Conservation (phyloP, 2,329 filamentous ascomycete species). For the Scolecobasidium constrictum region DNA sequence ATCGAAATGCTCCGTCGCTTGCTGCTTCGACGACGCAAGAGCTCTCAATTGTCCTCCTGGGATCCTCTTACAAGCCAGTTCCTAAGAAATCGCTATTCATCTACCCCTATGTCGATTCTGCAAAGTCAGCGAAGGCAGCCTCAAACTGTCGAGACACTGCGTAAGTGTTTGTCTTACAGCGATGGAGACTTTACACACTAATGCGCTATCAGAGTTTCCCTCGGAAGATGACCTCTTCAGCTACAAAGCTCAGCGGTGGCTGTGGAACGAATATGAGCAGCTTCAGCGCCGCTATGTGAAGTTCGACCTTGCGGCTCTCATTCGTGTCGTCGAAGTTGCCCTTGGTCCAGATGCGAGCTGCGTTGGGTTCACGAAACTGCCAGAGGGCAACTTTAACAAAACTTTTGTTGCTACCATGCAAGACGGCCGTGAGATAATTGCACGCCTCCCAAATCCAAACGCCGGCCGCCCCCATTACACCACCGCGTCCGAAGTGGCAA, state of each 20-base stretch:
- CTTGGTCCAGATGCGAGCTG: neutral
- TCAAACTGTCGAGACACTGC: too few relatives aligned
- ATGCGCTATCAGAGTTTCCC: slow-evolving; percentile 1
- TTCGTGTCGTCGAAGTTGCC: neutral
- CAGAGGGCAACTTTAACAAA: slow-evolving; percentile 21
- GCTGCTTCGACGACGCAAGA: too few relatives aligned
- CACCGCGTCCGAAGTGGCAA: slow-evolving; percentile 15
- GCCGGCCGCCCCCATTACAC: slow-evolving; percentile 14
- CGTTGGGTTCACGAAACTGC: neutral
- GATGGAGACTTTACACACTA: too few relatives aligned
- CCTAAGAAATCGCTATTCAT: too few relatives aligned
- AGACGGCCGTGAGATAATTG: slow-evolving; percentile 14
- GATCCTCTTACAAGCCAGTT: too few relatives aligned
- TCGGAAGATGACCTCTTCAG: slow-evolving; percentile 8
- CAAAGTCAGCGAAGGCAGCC: too few relatives aligned
- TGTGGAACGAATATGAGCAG: slow-evolving; percentile 9
- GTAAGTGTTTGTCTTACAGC: too few relatives aligned
- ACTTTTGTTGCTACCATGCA: slow-evolving; percentile 15
- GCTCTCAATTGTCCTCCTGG: too few relatives aligned
- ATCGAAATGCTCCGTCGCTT: too few relatives aligned
- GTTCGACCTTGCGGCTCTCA: slow-evolving; percentile 1
- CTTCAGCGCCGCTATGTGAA: slow-evolving; percentile 4
- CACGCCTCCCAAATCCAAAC: slow-evolving; percentile 17
- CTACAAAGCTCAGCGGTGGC: slow-evolving; percentile 8
- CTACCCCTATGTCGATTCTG: too few relatives aligned